Evolutionary conservation across 2,329 filamentous ascomycete genomes (phyloP), one percentile per base, ranked within the genome.

Genomic region (Exophiala sp.): DNA sequence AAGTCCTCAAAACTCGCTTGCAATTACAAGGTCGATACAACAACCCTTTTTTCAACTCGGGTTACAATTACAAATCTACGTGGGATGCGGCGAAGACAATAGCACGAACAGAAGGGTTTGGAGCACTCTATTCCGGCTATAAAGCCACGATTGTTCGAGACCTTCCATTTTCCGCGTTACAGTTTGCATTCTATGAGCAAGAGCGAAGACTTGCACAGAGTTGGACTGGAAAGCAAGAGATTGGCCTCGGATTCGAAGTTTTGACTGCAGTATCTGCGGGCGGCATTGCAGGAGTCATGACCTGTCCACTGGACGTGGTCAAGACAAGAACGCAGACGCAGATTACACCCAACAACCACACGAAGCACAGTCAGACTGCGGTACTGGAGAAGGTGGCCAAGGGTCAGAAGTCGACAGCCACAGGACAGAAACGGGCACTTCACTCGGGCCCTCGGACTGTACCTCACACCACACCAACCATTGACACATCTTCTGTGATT

Each of bases 121-220:
- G 83, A 0, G 94, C 95, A 14, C 80, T 99, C 20, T 99, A 96
- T 70, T 87, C 95, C 64, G 94, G 94, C n/a, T 99, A 95, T 76
- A 94, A 94, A 70, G 94, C 94, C 9, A 99, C 94, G 0, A 83
- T 99, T 2, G 94, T 89, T 73, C 87, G 94, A 54, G 94, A 99
- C 65, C 79, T 99, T 18, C 94, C 94, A 1, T 99, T 96, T 68
- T 97, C 92, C 0, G 94, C 94, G 0, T 75, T 99, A 9, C 94
- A 99, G 68, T 97, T 99, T 72, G 92, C 95, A 65, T 96, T 99
- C 69, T 99, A 96, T 76, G 94, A 99, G 71, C 89, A 97, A 71
- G 91, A 91, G 68, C 89, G 91, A 65, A 83, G 79, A 42, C 82
- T 89, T 79, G 91, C 94, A 1, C 87, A 87, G 66, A 71, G 83